These are phyloP conservation scores for Nicotiana benthamiana DNA, from an alignment of 257 asterid species.

Conservation along the genomic window DNA sequence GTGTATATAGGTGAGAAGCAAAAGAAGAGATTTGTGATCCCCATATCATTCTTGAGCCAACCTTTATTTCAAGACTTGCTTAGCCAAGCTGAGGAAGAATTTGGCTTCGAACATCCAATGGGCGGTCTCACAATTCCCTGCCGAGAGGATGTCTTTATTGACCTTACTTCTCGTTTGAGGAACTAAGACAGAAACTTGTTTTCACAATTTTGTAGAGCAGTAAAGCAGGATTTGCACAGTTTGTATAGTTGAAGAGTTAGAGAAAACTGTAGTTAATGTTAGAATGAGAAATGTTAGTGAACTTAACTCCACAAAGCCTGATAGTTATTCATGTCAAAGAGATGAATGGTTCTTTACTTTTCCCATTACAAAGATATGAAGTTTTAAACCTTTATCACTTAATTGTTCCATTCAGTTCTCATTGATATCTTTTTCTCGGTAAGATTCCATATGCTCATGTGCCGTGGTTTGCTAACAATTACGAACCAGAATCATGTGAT, in stretches of 20 bases:
- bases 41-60: not conserved
- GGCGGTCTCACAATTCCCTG: slow-evolving; percentile 37
- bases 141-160: slow-evolving; percentile 27
- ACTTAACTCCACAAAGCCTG: too few relatives aligned
- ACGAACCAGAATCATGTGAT: too few relatives aligned
- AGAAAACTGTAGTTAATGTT: too few relatives aligned
- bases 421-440: not conserved
- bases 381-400: not conserved
- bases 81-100: slow-evolving; percentile 2
- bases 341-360: not conserved
- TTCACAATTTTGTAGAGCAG: not conserved
- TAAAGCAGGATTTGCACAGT: too few relatives aligned
- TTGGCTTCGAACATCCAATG: not conserved
- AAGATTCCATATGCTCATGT: not conserved
- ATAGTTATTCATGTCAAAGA: too few relatives aligned
- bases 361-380: not conserved
- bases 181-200: not conserved
- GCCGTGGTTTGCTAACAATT: too few relatives aligned
- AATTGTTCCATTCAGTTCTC: not conserved
- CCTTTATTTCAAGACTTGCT: not conserved
- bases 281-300: too few relatives aligned
- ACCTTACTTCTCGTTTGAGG: slow-evolving; percentile 23
- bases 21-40: slow-evolving; percentile 29
- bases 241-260: not conserved
- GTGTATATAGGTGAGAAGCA: not conserved